Base-by-base conservation (phyloP, 2,329 filamentous ascomycete species). In the Nigrospora osmanthi region DNA sequence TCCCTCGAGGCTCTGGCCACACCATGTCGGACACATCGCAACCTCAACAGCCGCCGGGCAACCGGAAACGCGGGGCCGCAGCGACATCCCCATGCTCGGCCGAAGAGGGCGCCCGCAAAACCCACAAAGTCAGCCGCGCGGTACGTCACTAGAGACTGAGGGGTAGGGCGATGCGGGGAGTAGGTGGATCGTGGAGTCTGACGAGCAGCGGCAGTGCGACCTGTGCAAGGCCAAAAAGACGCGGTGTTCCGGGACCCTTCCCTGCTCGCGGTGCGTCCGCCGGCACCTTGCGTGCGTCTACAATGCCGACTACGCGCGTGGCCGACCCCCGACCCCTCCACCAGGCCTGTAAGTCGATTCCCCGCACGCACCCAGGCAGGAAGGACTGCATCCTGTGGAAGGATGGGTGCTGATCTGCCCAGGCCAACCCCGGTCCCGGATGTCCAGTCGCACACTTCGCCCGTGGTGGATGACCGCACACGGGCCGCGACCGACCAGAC, bases 211-310 rank as follows among this genome's bases (percentile, higher is more conserved):
- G 5, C 23, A 28, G 40, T 68, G 65, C 44, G 65, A 68, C 46
- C 53, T 56, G 30, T 68, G 65, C 55, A 67, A 68, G 50, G 38
- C 52, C n/a, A 59, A 60, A 36, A 68, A 68, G 45, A 52, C 61
- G 10, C 62, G 59, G 52, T 68, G 65, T 48, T 64, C 56, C 10
- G 65, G 65, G 0, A 66, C 60, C 1, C 44, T 62, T 16, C 65
- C 65, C 2, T 68, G 65, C 45, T 47, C 55, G 1, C 51, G 54
- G 1, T 68, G 65, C 37, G 52, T 51, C 1, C 56, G 54, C 38
- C 61, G 55, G 34, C 44, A 46, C 1, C 43, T 62, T 7, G 28
- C 14, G 6, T 68, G 65, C 35, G 55, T 58, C n/a, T 68, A 67
- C 41, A 55, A 65, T 45, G 53, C 65, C 1, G 53, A 53, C 15